Base-by-base conservation (phyloP, 1,139 yeast genomes). In the Suhomyces taliae region DNA sequence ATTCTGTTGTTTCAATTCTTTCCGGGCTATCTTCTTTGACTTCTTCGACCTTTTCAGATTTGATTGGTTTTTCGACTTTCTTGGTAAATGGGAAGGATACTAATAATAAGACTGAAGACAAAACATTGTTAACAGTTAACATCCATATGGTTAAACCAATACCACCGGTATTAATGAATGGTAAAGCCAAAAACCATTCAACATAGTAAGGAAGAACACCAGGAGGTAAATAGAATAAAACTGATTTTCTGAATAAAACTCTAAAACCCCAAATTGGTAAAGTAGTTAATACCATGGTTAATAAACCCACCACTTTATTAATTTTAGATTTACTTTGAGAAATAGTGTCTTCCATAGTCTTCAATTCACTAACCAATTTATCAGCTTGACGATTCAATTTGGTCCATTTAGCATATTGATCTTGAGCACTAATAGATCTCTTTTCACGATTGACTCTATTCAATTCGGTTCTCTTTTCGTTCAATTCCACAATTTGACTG, bases 371-470 rank as follows among this genome's bases (percentile, higher is more conserved):
- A 43, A 75, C 73, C 46, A 88, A 63, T 51, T 79, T 78, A 53
- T 86, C 91, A 49, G 78, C 69, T 57, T 78, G 79, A 43, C 99
- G 78, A 59, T 90, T 91, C 53, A 91, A 76, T 64, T 90, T 90
- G 3, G 98, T 95, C 99, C 99, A 93, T 59, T 81, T 85, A 40
- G 98, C 97, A 65, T 91, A 93, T 58, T 93, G 85, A 62, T 93
- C 97, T 65, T 91, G 97, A 6, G 97, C 95, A 51, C 90, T 82
- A 12, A 91, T 79, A 8, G 76, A 59, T 39, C 81, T 71, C 53
- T 90, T 78, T 55, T 85, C 81, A 11, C 69, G 70, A 53, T 78
- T 72, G 27, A 83, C 61, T 27, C 68, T 65, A 8, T 65, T 60
- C 40, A 85, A 79, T 55, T 85, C 79, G 8, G 60, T 56, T 49